These are phyloP conservation scores for Globisporangium canariense DNA, from an alignment of 352 stramenopile genomes.

Conservation along the genomic window DNA sequence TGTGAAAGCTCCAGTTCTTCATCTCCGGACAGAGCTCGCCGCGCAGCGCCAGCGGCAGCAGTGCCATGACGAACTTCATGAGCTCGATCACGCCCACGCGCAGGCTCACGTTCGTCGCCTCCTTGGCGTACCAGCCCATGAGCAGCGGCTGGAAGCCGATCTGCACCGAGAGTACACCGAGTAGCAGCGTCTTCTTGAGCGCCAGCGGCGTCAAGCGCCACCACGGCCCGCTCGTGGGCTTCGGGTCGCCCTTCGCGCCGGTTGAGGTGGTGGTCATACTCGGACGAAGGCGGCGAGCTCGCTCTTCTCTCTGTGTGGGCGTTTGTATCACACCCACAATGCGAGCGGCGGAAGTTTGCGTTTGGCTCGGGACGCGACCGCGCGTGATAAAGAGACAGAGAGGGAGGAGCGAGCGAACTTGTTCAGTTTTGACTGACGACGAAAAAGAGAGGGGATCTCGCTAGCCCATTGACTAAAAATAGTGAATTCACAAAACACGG, in stretches of 20 bases:
- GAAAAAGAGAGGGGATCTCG: not conserved
- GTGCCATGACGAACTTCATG: slow-evolving; percentile 65
- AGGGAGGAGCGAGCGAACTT: no score
- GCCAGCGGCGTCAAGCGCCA: slow-evolving; percentile 32
- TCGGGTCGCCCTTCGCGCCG: not conserved
- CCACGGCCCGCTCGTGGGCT: not conserved
- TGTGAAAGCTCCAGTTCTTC: slow-evolving; percentile 59
- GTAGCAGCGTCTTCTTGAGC: slow-evolving; percentile 51
- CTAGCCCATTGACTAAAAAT: no score
- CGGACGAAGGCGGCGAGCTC: not conserved
- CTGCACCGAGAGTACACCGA: slow-evolving; percentile 64
- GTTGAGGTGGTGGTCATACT: not conserved
- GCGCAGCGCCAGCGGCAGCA: slow-evolving; percentile 53
- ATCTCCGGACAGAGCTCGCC: slow-evolving; percentile 48
- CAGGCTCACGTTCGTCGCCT: slow-evolving; percentile 57
- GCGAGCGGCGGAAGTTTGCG: no score
- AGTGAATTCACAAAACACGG: no score
- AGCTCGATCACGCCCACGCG: slow-evolving; percentile 73
- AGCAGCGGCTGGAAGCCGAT: slow-evolving; percentile 77
- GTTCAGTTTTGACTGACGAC: not conserved
- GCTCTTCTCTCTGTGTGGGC: not conserved
- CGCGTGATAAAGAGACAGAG: no score
- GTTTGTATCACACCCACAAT: slow-evolving; percentile 2
- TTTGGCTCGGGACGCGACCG: not conserved
- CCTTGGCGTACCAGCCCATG: slow-evolving; percentile 68